Conservation (phyloP, 2,329 filamentous ascomycete species). For the Phaeophleospora eucalypticola region DNA sequence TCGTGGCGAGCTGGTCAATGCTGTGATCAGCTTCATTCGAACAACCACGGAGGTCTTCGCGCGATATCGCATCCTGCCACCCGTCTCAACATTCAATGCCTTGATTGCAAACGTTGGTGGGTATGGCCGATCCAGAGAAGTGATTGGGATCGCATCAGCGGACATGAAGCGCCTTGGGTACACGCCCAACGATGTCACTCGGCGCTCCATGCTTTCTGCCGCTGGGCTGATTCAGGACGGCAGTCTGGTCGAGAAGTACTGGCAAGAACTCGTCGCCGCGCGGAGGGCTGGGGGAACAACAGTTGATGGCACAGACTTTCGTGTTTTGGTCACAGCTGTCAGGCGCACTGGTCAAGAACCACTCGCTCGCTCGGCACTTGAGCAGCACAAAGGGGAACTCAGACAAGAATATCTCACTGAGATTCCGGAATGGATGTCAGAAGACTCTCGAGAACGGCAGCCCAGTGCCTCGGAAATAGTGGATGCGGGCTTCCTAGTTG, state of each 20-base stretch:
- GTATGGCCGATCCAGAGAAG: conserved; percentile 26
- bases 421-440: neutral
- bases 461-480: neutral
- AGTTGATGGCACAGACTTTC: conserved; percentile 24
- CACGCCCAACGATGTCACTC: conserved; percentile 31
- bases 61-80: conserved; percentile 26
- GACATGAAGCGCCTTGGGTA: conserved; percentile 28
- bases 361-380: neutral
- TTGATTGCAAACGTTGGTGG: conserved; percentile 37
- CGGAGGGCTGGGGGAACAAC: conserved; percentile 8
- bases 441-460: neutral
- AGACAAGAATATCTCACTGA: too few species aligned
- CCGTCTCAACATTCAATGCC: conserved; percentile 33
- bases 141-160: conserved; percentile 28
- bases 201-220: conserved; percentile 32
- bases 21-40: conserved; percentile 25
- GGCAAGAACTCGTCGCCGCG: conserved; percentile 29
- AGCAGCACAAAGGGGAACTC: neutral
- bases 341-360: conserved; percentile 6
- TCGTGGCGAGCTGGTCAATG: conserved; percentile 20
- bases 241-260: conserved; percentile 26
- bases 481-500: conserved; percentile 7
- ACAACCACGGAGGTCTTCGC: conserved; percentile 30
- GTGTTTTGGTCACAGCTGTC: conserved; percentile 27
- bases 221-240: conserved; percentile 32